These are phyloP conservation scores for Scleroderma bovista DNA, from an alignment of 768 basidiomycete genomes.

Conservation along the genomic window DNA sequence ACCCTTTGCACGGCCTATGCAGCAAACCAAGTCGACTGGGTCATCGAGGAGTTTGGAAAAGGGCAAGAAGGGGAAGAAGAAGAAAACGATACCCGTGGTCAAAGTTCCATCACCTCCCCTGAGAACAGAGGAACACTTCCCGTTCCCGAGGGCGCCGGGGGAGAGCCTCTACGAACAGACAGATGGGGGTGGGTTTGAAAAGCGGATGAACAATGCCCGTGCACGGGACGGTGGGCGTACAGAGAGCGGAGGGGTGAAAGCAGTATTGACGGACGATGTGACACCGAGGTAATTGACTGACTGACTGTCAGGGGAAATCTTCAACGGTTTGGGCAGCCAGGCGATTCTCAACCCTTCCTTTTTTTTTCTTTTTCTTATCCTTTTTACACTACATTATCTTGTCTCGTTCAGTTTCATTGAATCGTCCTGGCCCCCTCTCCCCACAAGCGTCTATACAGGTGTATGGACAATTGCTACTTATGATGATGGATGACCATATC, in stretches of 20 bases:
- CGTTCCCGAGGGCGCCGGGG: conserved; percentile 55
- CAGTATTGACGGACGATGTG: conserved; percentile 47
- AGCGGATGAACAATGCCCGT: conserved; percentile 66
- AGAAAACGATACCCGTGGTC: conserved; percentile 35
- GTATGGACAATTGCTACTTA: conserved; percentile 18
- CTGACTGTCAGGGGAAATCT: conserved; percentile 6
- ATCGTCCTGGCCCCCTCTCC: conserved; percentile 7
- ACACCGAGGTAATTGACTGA: conserved; percentile 10
- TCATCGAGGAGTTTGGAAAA: conserved; percentile 22
- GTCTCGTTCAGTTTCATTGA: conserved; percentile 1
- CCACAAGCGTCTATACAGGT: conserved; percentile 9
- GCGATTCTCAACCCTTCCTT: not conserved
- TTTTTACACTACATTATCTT: conserved; percentile 5
- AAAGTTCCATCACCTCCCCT: conserved; percentile 29
- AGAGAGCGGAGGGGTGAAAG: conserved; percentile 82
- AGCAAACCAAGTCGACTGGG: conserved; percentile 21
- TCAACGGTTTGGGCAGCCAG: conserved; percentile 13
- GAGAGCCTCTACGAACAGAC: conserved; percentile 28
- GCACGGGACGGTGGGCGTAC: conserved; percentile 79
- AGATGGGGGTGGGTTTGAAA: conserved; percentile 28
- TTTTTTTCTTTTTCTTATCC: conserved; percentile 3
- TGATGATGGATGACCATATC: conserved; percentile 4
- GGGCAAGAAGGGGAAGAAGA: conserved; percentile 34
- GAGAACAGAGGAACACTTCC: conserved; percentile 41
- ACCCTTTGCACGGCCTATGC: conserved; percentile 23